Evolutionary conservation across 208 protist genomes (phyloP).

Genomic region (Plasmodiophora brassicae): DNA sequence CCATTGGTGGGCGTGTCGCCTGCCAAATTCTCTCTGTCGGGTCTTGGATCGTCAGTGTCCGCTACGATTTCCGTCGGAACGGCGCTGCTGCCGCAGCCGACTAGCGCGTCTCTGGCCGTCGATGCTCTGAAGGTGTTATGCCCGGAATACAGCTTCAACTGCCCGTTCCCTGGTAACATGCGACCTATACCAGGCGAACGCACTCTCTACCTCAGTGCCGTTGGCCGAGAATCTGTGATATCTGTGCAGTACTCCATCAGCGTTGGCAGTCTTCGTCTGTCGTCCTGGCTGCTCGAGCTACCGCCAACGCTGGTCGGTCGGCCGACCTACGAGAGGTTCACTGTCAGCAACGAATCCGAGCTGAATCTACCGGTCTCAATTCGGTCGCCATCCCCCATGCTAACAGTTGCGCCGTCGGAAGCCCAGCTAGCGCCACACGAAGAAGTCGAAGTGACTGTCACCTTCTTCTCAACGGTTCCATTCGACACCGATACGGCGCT

Average conservation of each 20-base stretch:
- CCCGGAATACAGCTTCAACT: not conserved
- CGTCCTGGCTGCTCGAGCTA: not conserved
- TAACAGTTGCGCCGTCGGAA: not conserved
- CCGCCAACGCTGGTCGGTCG: not conserved
- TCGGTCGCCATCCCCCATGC: not conserved
- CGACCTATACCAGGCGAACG: not conserved
- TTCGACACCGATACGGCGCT: not conserved
- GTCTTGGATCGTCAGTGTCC: no score
- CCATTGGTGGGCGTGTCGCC: no score
- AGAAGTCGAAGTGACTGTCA: not conserved
- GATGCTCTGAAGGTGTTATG: not conserved
- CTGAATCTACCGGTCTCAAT: not conserved
- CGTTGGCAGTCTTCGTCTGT: not conserved
- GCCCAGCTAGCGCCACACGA: not conserved
- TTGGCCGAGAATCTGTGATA: not conserved
- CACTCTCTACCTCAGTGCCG: no score
- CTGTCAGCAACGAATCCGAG: constrained; percentile 9
- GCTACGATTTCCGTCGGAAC: no score
- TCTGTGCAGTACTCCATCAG: not conserved
- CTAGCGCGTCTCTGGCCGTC: no score
- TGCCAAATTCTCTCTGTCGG: no score
- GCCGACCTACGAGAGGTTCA: not conserved
- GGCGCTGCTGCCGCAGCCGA: no score
- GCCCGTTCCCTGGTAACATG: not conserved
- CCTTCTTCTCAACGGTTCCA: not conserved